Percentiles rank a stretch among this genome's conserved stretches.
These are phyloP conservation scores for Penicillium crustosum DNA, from an alignment of 2,329 filamentous ascomycete species.

Conservation along the genomic window DNA sequence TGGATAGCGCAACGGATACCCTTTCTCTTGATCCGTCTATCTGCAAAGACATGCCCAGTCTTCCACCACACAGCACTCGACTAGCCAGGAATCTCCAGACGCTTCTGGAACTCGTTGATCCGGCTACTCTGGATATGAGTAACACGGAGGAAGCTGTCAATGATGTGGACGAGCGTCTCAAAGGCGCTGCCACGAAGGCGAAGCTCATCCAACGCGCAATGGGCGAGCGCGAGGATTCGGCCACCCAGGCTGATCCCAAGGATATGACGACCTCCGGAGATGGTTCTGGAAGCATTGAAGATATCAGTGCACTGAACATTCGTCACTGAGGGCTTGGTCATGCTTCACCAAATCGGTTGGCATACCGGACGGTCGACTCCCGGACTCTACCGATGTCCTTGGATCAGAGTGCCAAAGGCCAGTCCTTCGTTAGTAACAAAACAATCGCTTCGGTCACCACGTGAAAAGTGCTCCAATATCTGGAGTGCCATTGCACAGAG, in stretches of 20 bases:
- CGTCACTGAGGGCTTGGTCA: slow-evolving; percentile 32
- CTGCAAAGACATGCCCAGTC: slow-evolving; percentile 44
- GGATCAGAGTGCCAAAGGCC: not conserved
- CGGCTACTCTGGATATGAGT: slow-evolving; percentile 70
- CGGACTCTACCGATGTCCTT: not conserved
- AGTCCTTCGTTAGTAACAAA: not conserved
- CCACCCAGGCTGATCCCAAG: slow-evolving; percentile 32
- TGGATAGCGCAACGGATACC: slow-evolving; percentile 10
- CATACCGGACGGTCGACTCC: not conserved
- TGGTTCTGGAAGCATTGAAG: slow-evolving; percentile 49
- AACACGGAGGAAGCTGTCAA: slow-evolving; percentile 88
- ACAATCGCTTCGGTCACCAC: not conserved
- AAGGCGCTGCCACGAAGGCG: slow-evolving; percentile 76
- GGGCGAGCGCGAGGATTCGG: slow-evolving; percentile 46
- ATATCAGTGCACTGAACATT: slow-evolving; percentile 45
- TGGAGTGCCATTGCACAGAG: not conserved
- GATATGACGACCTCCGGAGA: slow-evolving; percentile 33
- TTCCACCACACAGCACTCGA: slow-evolving; percentile 59
- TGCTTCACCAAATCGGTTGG: not conserved
- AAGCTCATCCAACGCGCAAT: slow-evolving; percentile 78
- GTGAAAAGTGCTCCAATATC: not conserved
- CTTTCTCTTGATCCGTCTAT: slow-evolving; percentile 30
- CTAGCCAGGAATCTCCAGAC: slow-evolving; percentile 74
- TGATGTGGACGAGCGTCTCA: slow-evolving; percentile 86
- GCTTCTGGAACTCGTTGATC: slow-evolving; percentile 76